Base-by-base conservation (phyloP, 768 basidiomycete species). In the Mycena capillaripes region DNA sequence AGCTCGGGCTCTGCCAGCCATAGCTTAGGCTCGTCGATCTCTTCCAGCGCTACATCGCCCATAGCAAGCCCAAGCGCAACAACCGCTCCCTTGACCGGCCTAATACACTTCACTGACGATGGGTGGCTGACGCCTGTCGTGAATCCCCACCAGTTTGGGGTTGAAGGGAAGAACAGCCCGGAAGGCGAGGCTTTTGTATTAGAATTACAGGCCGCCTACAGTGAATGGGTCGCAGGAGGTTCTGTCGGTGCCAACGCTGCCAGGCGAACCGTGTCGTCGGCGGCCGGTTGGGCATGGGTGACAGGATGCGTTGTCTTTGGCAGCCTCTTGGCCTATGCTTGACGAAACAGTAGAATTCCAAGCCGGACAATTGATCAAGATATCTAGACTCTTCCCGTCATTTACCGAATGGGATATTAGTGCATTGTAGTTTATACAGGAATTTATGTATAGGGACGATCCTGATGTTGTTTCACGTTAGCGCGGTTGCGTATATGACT, bases 101-200 rank as follows among this genome's bases (percentile, higher is more conserved):
- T 87, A 52, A 75, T 74, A 25, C 90, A 92, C 76, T 87, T 94
- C 71, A 86, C 86, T 0, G n/a, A 72, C 11, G 82, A 90, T 44
- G 92, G 93, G 3, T 93, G 92, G 90, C 81, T 95, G 29, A 84
- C 83, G 7, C 93, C 93, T 7, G 94, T 96, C 21, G 93, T 93
- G 4, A 85, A 97, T 77, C 95, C 96, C 0, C 79, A 92, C 63
- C 78, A 83, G 2, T 91, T 86, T 76, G 82, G 84, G 0, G 14
- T 72, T 2, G 68, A 88, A 70, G 92, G 93, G 0, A 69, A 80
- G 0, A 25, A 89, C 23, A 93, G 92, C 70, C 89, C 95, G 2
- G 96, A 97, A 79, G 91, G 86, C 0, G 87, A 97, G 82, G 93
- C 93, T 9, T 97, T 97, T 79, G 89, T 93, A 14, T 79, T 97